Evolutionary conservation across 768 basidiomycete species (phyloP).

Genomic region (Psilocybe subaeruginosa): DNA sequence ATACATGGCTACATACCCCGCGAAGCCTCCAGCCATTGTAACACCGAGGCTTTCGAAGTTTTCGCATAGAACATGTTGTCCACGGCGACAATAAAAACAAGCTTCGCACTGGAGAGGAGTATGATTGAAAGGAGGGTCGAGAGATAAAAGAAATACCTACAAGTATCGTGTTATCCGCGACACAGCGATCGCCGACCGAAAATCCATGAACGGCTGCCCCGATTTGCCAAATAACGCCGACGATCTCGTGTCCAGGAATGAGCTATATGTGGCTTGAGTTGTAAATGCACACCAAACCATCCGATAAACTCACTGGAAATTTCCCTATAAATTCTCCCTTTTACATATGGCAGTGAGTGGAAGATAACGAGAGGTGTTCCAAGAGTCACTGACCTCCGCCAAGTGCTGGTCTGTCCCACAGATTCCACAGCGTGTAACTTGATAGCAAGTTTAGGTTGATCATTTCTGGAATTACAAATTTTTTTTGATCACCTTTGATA

Average conservation of each 20-base stretch:
- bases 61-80: conserved; percentile 81
- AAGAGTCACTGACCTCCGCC: conserved; percentile 45
- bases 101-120: conserved; percentile 61
- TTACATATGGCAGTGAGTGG: conserved; percentile 25
- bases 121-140: conserved; percentile 6
- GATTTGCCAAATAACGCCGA: conserved; percentile 74
- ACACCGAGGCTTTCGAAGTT: conserved; percentile 85
- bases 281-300: background rate
- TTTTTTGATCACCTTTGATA: conserved; percentile 46
- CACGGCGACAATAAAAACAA: conserved; percentile 88
- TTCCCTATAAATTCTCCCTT: conserved; percentile 70
- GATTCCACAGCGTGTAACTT: conserved; percentile 50
- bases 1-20: conserved; percentile 85
- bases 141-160: conserved; percentile 38
- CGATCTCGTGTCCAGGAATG: conserved; percentile 52
- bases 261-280: conserved; percentile 27
- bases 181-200: conserved; percentile 79
- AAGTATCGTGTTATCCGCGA: conserved; percentile 70
- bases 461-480: background rate
- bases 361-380: conserved; percentile 4
- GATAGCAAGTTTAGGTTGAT: no score
- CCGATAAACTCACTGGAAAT: conserved; percentile 56
- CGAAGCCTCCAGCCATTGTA: conserved; percentile 83
- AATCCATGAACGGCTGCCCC: conserved; percentile 82
- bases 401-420: conserved; percentile 67